Conservation (phyloP, 768 basidiomycete genomes). For the Rhodotorula taiwanensis region DNA sequence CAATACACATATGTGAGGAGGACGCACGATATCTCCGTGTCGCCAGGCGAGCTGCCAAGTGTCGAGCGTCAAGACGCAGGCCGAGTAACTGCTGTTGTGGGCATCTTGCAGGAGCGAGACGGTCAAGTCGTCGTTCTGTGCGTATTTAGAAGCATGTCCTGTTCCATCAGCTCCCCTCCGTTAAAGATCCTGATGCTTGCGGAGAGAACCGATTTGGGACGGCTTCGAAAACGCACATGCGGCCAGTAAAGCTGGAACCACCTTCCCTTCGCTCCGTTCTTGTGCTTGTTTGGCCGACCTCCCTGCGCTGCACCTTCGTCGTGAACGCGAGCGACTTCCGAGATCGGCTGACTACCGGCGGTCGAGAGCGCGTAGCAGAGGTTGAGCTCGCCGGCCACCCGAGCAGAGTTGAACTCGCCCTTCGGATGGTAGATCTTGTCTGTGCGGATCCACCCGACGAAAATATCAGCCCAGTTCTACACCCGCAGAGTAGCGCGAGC, state of each 20-base stretch:
- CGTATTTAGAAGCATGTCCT: neutral
- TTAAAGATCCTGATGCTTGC: no score
- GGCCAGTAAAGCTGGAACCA: constrained; percentile 58
- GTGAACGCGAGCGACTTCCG: constrained; percentile 67
- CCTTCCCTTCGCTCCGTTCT: constrained; percentile 31
- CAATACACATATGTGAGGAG: no score
- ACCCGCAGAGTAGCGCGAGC: neutral
- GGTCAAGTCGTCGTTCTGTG: constrained; percentile 53
- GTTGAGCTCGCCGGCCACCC: constrained; percentile 57
- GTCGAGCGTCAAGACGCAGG: constrained; percentile 30
- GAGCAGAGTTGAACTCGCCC: constrained; percentile 64
- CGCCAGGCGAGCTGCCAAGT: constrained; percentile 30
- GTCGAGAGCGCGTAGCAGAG: constrained; percentile 71
- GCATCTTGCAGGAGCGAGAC: constrained; percentile 51
- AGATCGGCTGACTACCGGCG: constrained; percentile 64
- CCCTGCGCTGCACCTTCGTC: constrained; percentile 39
- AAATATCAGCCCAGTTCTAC: no score
- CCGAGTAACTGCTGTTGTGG: constrained; percentile 51
- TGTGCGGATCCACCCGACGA: no score
- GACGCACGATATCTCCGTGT: constrained; percentile 16
- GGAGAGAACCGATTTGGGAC: no score
- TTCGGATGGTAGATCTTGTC: constrained; percentile 60
- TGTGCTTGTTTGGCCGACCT: neutral
- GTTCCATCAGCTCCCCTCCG: no score
- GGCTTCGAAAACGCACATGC: neutral